Evolutionary conservation across 1,139 yeast genomes (phyloP).

Genomic region (Suhomyces terraborum): DNA sequence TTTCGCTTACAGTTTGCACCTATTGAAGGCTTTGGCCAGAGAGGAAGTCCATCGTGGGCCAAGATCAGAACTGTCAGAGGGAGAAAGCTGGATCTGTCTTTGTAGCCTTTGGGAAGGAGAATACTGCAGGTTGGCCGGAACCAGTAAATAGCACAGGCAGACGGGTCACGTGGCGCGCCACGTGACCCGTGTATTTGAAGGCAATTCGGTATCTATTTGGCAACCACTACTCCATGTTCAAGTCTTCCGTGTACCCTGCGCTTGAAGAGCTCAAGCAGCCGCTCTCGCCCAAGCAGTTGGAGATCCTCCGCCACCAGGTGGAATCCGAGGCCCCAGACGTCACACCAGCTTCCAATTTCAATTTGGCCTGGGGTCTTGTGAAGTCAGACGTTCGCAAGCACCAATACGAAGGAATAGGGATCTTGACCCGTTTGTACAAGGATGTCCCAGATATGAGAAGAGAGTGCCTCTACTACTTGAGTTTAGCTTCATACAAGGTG

Average conservation of each 20-base stretch:
- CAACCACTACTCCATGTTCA: conserved; percentile 10
- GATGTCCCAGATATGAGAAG: conserved; percentile 82
- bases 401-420: conserved; percentile 76
- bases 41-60: too few species aligned
- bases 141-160: too few species aligned
- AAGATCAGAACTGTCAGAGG: too few species aligned
- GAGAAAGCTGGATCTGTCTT: too few species aligned
- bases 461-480: conserved; percentile 84
- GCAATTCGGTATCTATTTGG: conserved; percentile 1
- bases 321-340: conserved; percentile 79
- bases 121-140: too few species aligned
- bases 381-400: conserved; percentile 63
- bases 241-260: conserved; percentile 33
- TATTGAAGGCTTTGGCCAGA: too few species aligned
- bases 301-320: conserved; percentile 74
- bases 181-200: neutral
- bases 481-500: conserved; percentile 84
- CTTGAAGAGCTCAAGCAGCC: conserved; percentile 54
- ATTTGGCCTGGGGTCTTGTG: conserved; percentile 94
- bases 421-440: conserved; percentile 72
- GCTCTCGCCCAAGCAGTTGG: conserved; percentile 72
- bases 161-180: neutral
- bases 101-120: too few species aligned
- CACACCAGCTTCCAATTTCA: conserved; percentile 81
- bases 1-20: too few species aligned